phyloP scores from a whole-genome alignment of 2,329 filamentous ascomycete genomes.

The Akanthomyces dipterigenus region DNA sequence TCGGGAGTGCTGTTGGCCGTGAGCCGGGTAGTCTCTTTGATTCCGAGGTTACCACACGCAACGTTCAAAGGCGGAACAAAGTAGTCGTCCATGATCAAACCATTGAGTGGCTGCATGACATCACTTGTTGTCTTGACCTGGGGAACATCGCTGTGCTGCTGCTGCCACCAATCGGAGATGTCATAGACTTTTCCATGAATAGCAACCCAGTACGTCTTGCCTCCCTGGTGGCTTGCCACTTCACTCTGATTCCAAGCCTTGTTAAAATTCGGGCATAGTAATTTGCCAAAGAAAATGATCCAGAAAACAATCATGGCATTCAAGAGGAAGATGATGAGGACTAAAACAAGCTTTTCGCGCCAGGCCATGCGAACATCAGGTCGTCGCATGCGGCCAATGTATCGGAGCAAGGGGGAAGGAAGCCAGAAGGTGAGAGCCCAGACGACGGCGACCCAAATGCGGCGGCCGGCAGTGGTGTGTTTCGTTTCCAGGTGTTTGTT shows the following conservation, averaged over 20 bases:
- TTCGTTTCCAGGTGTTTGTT: conserved; percentile 70
- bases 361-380: conserved; percentile 96
- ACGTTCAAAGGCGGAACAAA: conserved; percentile 71
- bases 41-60: conserved; percentile 69
- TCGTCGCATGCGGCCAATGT: conserved; percentile 88
- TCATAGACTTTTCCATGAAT: conserved; percentile 89
- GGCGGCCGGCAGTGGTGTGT: conserved; percentile 55
- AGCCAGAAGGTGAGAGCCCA: conserved; percentile 94
- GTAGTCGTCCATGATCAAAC: conserved; percentile 74
- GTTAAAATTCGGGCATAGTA: conserved; percentile 85
- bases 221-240: conserved; percentile 62
- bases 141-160: conserved; percentile 69
- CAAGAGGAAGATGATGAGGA: conserved; percentile 70
- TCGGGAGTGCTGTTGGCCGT: conserved; percentile 58
- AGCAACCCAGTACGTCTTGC: conserved; percentile 77
- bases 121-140: conserved; percentile 51
- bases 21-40: conserved; percentile 48
- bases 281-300: conserved; percentile 76
- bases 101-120: conserved; percentile 72
- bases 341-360: conserved; percentile 87
- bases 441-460: conserved; percentile 72
- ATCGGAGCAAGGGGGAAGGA: conserved; percentile 75
- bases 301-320: conserved; percentile 85
- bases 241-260: conserved; percentile 77
- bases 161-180: conserved; percentile 78